These are phyloP conservation scores for Stachybotrys echinatus DNA, from an alignment of 2,329 filamentous ascomycete genomes.

Conservation along the genomic window DNA sequence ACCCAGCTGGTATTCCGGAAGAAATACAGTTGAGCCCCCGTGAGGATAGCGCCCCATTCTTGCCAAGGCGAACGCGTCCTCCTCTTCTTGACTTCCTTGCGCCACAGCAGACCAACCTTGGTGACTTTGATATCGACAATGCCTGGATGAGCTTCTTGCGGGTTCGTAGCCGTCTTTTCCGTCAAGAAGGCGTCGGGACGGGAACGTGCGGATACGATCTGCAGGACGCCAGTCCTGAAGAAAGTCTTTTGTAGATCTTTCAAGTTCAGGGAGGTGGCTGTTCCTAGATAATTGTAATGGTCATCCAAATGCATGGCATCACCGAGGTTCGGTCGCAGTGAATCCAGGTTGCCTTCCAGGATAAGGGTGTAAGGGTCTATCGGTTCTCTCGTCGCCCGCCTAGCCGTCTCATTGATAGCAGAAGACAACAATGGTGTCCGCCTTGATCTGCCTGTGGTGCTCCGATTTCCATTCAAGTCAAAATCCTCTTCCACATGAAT, in stretches of 20 bases:
- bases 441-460: constrained; percentile 65
- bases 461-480: constrained; percentile 70
- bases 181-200: constrained; percentile 93
- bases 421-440: constrained; percentile 66
- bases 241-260: constrained; percentile 82
- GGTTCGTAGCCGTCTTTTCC: constrained; percentile 78
- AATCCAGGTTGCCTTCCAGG: constrained; percentile 80
- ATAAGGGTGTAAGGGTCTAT: constrained; percentile 95
- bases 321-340: constrained; percentile 76
- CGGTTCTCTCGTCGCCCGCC: constrained; percentile 69
- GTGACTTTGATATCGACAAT: constrained; percentile 97
- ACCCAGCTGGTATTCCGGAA: constrained; percentile 93
- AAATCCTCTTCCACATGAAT: constrained; percentile 94
- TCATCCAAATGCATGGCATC: constrained; percentile 93
- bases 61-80: constrained; percentile 95
- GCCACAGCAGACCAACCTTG: constrained; percentile 91
- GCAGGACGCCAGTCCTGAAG: constrained; percentile 83
- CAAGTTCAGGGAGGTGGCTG: constrained; percentile 69
- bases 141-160: constrained; percentile 80
- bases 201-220: constrained; percentile 91
- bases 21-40: constrained; percentile 94
- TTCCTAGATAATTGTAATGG: constrained; percentile 82
- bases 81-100: constrained; percentile 90
- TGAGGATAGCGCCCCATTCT: constrained; percentile 96
- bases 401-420: constrained; percentile 44